Conservation (phyloP, 1,284 basidiomycete species). For the Coniferiporia weirii region DNA sequence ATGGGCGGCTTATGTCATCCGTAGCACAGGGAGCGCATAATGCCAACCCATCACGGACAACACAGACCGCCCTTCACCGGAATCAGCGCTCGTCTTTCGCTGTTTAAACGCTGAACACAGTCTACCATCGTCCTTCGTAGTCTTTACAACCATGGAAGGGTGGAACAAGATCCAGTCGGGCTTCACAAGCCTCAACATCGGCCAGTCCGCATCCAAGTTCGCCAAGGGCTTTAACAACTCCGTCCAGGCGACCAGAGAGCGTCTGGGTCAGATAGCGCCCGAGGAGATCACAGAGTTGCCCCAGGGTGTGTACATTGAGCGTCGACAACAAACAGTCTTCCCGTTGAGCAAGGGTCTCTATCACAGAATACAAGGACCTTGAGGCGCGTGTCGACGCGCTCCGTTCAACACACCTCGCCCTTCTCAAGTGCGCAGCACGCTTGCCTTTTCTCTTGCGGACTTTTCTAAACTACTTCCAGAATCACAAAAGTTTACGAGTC, state of each 20-base stretch:
- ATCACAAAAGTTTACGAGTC: slow-evolving; percentile 82
- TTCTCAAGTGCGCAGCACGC: slow-evolving; percentile 64
- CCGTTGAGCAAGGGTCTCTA: background rate
- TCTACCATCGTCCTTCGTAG: background rate
- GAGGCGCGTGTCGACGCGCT: slow-evolving; percentile 94
- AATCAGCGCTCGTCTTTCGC: background rate
- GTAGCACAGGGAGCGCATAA: background rate
- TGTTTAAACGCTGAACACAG: background rate
- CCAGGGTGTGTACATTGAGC: slow-evolving; percentile 47
- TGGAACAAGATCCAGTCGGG: slow-evolving; percentile 67
- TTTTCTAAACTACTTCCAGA: slow-evolving; percentile 33
- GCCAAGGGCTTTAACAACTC: slow-evolving; percentile 82
- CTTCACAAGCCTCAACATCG: slow-evolving; percentile 56
- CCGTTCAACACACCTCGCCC: slow-evolving; percentile 67
- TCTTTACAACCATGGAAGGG: slow-evolving; percentile 53
- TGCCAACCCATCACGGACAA: background rate
- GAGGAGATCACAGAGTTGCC: slow-evolving; percentile 95
- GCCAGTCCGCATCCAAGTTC: slow-evolving; percentile 66
- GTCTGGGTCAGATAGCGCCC: slow-evolving; percentile 81
- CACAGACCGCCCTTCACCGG: background rate
- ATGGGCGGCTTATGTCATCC: background rate
- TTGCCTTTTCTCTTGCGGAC: background rate
- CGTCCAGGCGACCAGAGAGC: slow-evolving; percentile 87
- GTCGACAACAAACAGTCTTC: slow-evolving; percentile 21
- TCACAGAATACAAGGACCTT: slow-evolving; percentile 89